Percentiles rank a stretch among this genome's conserved stretches.
Evolutionary conservation across 345 rosid species (phyloP).

Genomic region (Tarenaya hassleriana): DNA sequence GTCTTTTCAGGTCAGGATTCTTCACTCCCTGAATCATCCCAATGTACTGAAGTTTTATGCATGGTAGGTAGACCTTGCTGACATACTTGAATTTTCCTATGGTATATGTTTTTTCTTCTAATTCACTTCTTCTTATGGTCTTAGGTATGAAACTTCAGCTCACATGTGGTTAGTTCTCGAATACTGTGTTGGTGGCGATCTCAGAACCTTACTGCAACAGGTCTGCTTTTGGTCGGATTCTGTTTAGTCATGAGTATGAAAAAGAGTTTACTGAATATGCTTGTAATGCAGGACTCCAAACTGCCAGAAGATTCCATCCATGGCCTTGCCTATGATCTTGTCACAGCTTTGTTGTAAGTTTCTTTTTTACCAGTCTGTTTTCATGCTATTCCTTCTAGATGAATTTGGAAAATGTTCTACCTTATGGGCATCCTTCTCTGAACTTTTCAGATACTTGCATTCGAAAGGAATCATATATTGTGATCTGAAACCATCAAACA

Average conservation of each 20-base stretch:
- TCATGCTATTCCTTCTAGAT: constrained; percentile 6
- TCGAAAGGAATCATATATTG: constrained; percentile 88
- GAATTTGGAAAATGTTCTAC: background rate
- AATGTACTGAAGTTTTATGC: constrained; percentile 78
- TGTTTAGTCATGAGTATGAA: constrained; percentile 1
- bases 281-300: constrained; percentile 60
- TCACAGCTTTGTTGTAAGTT: constrained; percentile 79
- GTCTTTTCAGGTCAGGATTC: constrained; percentile 72
- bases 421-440: constrained; percentile 13
- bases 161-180: constrained; percentile 99
- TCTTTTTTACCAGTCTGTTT: constrained; percentile 10
- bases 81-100: constrained; percentile 6
- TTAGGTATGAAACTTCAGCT: constrained; percentile 93
- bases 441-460: constrained; percentile 60
- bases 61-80: constrained; percentile 45
- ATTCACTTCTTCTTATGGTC: constrained; percentile 5
- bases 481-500: constrained; percentile 94
- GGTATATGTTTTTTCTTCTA: background rate
- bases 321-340: constrained; percentile 66
- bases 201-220: constrained; percentile 77
- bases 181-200: constrained; percentile 94
- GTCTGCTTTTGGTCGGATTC: constrained; percentile 28
- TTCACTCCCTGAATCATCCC: constrained; percentile 74
- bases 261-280: constrained; percentile 9
- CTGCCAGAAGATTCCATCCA: constrained; percentile 92